Conservation (phyloP, 148 eudicot species). For the Euryodendron excelsum region DNA sequence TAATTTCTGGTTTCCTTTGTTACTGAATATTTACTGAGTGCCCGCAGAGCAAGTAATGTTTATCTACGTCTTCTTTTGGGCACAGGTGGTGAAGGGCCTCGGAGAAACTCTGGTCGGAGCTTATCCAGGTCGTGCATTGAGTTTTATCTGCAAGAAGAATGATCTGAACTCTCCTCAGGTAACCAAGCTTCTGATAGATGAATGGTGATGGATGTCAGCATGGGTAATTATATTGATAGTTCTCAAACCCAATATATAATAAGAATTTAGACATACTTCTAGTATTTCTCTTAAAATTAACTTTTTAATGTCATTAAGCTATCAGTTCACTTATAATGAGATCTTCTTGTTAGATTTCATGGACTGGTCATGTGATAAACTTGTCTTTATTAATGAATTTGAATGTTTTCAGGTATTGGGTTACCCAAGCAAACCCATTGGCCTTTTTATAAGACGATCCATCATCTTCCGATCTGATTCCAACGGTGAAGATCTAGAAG, state of each 20-base stretch:
- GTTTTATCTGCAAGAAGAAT: slow-evolving; percentile 69
- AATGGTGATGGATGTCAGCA: background rate
- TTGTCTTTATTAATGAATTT: background rate
- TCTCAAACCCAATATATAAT: background rate
- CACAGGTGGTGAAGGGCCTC: slow-evolving; percentile 86
- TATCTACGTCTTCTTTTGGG: slow-evolving; percentile 1
- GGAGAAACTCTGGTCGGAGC: slow-evolving; percentile 99
- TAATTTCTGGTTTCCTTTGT: background rate
- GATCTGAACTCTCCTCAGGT: slow-evolving; percentile 66
- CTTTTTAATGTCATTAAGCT: no score
- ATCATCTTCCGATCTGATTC: slow-evolving; percentile 98
- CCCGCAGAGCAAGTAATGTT: background rate
- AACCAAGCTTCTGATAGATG: background rate
- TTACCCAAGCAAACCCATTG: slow-evolving; percentile 93
- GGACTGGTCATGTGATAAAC: background rate
- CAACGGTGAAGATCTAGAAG: slow-evolving; percentile 98
- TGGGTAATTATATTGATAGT: background rate
- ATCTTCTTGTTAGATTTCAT: background rate
- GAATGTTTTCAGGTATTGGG: slow-evolving; percentile 66
- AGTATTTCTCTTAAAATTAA: background rate
- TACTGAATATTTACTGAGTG: background rate
- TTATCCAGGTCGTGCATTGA: slow-evolving; percentile 87
- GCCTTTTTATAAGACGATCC: slow-evolving; percentile 78
- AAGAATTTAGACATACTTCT: background rate
- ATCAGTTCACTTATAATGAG: no score